These are phyloP conservation scores for Hibiscus trionum DNA, from an alignment of 345 rosid genomes.

Conservation along the genomic window DNA sequence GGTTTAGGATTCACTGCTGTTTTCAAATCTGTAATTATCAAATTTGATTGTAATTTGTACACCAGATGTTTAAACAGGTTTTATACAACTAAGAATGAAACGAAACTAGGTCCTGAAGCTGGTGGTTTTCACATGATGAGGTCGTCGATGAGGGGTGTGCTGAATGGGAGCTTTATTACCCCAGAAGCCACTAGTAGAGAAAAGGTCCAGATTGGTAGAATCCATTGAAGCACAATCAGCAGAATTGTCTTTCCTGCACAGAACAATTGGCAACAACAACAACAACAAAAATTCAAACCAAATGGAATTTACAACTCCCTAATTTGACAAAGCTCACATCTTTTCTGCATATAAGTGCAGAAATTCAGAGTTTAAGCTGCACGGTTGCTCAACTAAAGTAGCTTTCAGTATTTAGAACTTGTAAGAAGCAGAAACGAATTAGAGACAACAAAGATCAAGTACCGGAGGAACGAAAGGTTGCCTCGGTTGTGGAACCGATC, in stretches of 20 bases:
- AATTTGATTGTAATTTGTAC: no score
- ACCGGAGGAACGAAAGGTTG: conserved; percentile 54
- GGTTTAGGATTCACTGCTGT: no score
- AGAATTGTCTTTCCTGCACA: conserved; percentile 52
- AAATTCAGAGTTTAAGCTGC: background rate
- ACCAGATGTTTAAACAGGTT: no score
- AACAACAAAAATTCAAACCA: background rate
- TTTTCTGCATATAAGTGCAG: no score
- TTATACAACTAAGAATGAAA: no score
- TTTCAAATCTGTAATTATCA: no score
- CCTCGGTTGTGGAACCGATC: conserved; percentile 36
- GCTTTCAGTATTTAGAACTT: no score
- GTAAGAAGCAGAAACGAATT: background rate
- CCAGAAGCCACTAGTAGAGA: conserved; percentile 56
- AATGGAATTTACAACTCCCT: background rate
- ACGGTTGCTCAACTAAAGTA: no score
- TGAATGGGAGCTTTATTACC: conserved; percentile 52
- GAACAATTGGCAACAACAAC: background rate
- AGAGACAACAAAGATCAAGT: background rate
- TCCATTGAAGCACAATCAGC: conserved; percentile 39
- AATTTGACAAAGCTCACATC: no score
- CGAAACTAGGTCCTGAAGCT: background rate
- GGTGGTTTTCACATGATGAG: conserved; percentile 38
- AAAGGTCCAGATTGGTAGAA: conserved; percentile 57
- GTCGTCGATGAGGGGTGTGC: conserved; percentile 51